Evolutionary conservation across 2,329 filamentous ascomycete genomes (phyloP).

Genomic region (Verticillium klebahnii): DNA sequence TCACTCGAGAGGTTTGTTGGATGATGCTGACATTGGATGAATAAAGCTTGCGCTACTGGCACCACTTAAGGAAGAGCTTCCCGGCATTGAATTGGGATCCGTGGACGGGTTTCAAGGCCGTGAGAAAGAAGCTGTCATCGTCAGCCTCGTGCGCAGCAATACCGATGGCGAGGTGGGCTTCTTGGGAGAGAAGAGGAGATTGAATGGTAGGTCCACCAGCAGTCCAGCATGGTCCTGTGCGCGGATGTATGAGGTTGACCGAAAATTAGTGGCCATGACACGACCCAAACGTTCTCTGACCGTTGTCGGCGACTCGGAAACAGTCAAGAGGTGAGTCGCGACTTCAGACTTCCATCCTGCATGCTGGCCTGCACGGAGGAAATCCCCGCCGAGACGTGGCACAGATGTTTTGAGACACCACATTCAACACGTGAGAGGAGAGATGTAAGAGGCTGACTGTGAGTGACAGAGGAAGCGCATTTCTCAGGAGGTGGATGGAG

Average conservation of each 20-base stretch:
- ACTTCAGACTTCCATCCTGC: background rate
- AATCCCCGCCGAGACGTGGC: slow-evolving; percentile 6
- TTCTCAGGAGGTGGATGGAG: slow-evolving; percentile 86
- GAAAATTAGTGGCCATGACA: slow-evolving; percentile 90
- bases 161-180: slow-evolving; percentile 84
- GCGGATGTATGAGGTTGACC: slow-evolving; percentile 20
- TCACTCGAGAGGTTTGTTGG: background rate
- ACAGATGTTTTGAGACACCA: slow-evolving; percentile 6
- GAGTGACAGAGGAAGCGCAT: slow-evolving; percentile 66
- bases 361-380: slow-evolving; percentile 6
- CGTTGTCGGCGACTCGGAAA: slow-evolving; percentile 91
- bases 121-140: slow-evolving; percentile 92
- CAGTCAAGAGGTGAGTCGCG: slow-evolving; percentile 73
- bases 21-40: slow-evolving; percentile 16
- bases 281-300: slow-evolving; percentile 86
- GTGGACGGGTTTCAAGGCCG: slow-evolving; percentile 96
- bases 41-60: slow-evolving; percentile 70
- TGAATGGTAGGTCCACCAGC: slow-evolving; percentile 68
- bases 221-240: background rate
- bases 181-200: slow-evolving; percentile 79
- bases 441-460: background rate
- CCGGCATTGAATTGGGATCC: slow-evolving; percentile 88
- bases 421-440: background rate
- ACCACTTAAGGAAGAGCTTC: slow-evolving; percentile 73
- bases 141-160: slow-evolving; percentile 94